A percentile compares a stretch with the other conserved stretches of the same genome.
phyloP scores from a whole-genome alignment of 2,329 filamentous ascomycete species.

The Epichloe gansuensis region DNA sequence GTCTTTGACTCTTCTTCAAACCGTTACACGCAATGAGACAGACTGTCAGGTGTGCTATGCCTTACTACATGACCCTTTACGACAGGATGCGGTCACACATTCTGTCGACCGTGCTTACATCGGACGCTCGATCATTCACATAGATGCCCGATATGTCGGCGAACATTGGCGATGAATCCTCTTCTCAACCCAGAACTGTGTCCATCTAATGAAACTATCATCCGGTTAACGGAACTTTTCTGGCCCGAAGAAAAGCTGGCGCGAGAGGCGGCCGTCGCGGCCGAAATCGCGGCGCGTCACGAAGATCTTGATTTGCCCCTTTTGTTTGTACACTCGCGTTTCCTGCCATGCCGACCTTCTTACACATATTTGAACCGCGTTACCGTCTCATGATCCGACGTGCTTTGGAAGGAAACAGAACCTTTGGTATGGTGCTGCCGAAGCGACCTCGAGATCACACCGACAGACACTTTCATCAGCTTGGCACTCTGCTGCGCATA shows the following conservation, averaged over 20 bases:
- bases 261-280: conserved; percentile 41
- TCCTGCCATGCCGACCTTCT: conserved; percentile 70
- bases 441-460: conserved; percentile 34
- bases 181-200: conserved; percentile 27
- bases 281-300: conserved; percentile 44
- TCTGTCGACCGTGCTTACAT: conserved; percentile 69
- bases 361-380: conserved; percentile 86
- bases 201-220: conserved; percentile 51
- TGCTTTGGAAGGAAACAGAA: conserved; percentile 58
- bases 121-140: conserved; percentile 66
- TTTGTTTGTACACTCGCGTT: conserved; percentile 72
- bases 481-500: conserved; percentile 70
- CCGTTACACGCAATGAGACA: conserved; percentile 54
- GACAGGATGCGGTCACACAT: conserved; percentile 79
- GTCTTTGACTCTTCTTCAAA: conserved; percentile 43
- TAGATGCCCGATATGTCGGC: conserved; percentile 71
- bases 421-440: conserved; percentile 77
- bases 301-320: conserved; percentile 54
- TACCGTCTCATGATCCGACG: conserved; percentile 84
- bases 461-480: conserved; percentile 46
- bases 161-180: conserved; percentile 41
- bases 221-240: conserved; percentile 51
- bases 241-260: conserved; percentile 54
- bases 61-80: conserved; percentile 72
- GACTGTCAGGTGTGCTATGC: conserved; percentile 86